phyloP scores from a whole-genome alignment of 306 rosid genomes.

The Oxytropis ochrocephala region DNA sequence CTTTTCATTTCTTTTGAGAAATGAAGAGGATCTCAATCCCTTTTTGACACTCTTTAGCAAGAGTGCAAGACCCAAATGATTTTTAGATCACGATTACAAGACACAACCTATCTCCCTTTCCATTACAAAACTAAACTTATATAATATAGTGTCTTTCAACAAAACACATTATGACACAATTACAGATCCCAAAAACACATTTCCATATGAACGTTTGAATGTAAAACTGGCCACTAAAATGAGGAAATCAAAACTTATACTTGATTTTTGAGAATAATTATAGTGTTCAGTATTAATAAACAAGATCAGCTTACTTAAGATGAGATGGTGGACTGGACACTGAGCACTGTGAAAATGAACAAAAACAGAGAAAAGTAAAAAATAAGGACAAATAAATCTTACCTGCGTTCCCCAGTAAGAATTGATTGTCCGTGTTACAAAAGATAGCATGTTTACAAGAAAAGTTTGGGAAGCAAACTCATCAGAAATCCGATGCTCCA shows the following conservation, averaged over 20 bases:
- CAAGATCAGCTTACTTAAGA: neutral
- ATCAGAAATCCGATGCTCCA: conserved; percentile 84
- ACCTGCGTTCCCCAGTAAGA: conserved; percentile 99
- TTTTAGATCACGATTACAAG: neutral
- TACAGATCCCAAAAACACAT: neutral
- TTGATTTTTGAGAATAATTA: neutral
- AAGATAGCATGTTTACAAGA: conserved; percentile 77
- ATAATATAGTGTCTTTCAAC: neutral
- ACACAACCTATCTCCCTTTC: neutral
- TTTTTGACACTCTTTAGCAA: no score
- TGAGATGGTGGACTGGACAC: neutral
- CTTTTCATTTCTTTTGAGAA: no score
- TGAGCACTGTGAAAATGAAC: conserved; percentile 11
- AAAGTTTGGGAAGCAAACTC: conserved; percentile 61
- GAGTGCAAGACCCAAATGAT: no score
- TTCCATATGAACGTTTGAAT: neutral
- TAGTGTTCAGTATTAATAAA: neutral
- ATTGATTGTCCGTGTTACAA: conserved; percentile 72
- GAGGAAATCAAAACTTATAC: neutral
- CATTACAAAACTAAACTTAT: neutral
- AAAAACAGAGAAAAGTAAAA: conserved; percentile 8
- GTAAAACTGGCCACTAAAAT: neutral
- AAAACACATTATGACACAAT: neutral
- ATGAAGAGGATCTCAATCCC: no score
- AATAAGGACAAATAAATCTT: conserved; percentile 1